phyloP scores from a whole-genome alignment of 2,329 filamentous ascomycete genomes.

The Pseudogymnoascus pannorum region DNA sequence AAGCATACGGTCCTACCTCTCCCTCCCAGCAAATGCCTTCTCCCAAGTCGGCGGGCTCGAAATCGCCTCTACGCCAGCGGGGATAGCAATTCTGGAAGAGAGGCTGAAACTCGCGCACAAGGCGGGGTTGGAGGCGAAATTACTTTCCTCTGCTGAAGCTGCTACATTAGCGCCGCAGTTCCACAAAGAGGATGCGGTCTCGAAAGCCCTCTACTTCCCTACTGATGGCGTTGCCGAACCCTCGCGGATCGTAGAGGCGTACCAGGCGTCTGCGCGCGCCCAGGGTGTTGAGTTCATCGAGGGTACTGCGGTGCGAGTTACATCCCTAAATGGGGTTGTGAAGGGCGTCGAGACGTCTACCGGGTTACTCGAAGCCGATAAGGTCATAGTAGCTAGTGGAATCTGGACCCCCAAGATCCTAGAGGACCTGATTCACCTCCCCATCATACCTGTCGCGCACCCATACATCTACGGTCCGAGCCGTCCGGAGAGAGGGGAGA shows the following conservation, averaged over 20 bases:
- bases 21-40: not conserved
- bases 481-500: not conserved
- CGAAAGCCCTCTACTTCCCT: not conserved
- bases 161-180: not conserved
- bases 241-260: not conserved
- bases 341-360: not conserved
- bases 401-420: constrained; percentile 27
- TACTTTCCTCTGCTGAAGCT: not conserved
- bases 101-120: not conserved
- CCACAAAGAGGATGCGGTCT: not conserved
- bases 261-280: not conserved
- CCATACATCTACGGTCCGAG: constrained; percentile 29
- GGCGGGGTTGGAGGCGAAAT: not conserved
- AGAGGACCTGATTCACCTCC: constrained; percentile 23
- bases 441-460: constrained; percentile 30
- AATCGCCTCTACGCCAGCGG: not conserved
- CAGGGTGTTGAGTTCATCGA: not conserved
- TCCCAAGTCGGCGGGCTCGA: not conserved
- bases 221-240: not conserved
- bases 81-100: not conserved
- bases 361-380: not conserved
- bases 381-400: not conserved
- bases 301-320: not conserved
- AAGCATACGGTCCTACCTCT: constrained; percentile 13
- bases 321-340: not conserved